Percentiles rank a stretch among this genome's conserved stretches.
These are phyloP conservation scores for Lobosporangium transversale DNA, from an alignment of 192 early-diverging fungal species.

Conservation along the genomic window DNA sequence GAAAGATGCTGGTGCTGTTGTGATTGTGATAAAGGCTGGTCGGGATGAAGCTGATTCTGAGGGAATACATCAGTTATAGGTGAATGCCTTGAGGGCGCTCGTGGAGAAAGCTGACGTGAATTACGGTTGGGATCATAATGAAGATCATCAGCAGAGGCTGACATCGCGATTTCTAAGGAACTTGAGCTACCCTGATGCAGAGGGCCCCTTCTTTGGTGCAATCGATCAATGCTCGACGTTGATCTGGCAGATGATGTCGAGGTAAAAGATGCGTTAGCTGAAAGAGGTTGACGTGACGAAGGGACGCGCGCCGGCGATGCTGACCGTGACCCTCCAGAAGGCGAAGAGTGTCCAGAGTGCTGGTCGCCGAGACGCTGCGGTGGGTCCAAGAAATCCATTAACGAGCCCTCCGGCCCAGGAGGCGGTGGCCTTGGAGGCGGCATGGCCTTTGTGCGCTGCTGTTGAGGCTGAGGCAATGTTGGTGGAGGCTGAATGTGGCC, in stretches of 20 bases:
- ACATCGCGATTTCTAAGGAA: too few relatives aligned
- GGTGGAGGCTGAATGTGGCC: conserved; percentile 26
- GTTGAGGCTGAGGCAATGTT: conserved; percentile 1
- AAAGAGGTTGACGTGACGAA: conserved; percentile 16
- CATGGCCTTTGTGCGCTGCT: not conserved
- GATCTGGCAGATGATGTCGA: conserved; percentile 32
- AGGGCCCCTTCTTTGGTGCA: conserved; percentile 37
- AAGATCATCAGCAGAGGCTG: not conserved
- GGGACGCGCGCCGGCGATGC: conserved; percentile 22
- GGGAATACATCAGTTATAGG: conserved; percentile 4
- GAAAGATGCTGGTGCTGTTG: conserved; percentile 6
- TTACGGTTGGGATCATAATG: not conserved
- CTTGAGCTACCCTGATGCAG: conserved; percentile 21
- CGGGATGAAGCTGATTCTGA: not conserved
- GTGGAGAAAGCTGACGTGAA: conserved; percentile 1
- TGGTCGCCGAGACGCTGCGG: conserved; percentile 21
- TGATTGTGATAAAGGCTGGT: not conserved
- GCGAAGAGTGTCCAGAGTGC: conserved; percentile 15
- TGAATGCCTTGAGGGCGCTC: not conserved
- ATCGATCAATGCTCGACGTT: conserved; percentile 22
- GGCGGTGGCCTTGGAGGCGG: conserved; percentile 34
- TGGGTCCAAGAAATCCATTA: conserved; percentile 46
- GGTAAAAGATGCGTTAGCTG: conserved; percentile 41
- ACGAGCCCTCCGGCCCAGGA: conserved; percentile 27
- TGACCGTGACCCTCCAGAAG: conserved; percentile 30